Base-by-base conservation (phyloP, 345 rosid species). In the Aegle marmelos region DNA sequence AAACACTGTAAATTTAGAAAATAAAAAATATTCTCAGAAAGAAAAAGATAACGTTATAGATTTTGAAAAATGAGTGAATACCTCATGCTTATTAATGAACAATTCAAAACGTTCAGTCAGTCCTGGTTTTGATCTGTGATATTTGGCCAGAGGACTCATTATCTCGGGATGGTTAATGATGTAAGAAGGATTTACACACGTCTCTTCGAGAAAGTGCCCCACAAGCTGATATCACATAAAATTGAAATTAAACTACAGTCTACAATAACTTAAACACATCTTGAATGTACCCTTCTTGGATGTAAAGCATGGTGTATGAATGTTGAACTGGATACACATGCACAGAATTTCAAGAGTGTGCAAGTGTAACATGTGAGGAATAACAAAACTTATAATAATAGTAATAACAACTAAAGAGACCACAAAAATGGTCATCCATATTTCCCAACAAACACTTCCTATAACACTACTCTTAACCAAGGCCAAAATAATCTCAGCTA, bases 81-180 rank as follows among this genome's bases (percentile, higher is more conserved):
- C 99, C 79, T 97, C 98, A 70, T 86, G 99, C 88, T 93, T 85
- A 91, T 96, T 97, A 73, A 91, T 76, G 77, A 97, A 97, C 74
- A 97, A 86, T 82, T 97, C 99, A 53, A 94, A 97, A 57, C 99
- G 94, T 77, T 97, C 99, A 17, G 99, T 97, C 76, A 94, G 84
- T 83, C 82, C 91, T 57, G 81, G 89, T 70, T 80, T 85, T 1
- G 87, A 86, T 89, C 99, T 86, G 70, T 97, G 99, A 88, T 91
- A 89, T 82, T 94, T 94, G 5, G 98, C 94, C 87, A 94, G 80
- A 22, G 95, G 95, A 85, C 97, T 94, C 97, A 92, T 92, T 72
- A 94, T 91, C 84, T 91, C 94, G 25, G 95, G 98, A 80, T 92
- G 99, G 87, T 94, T 88, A 73, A 91, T 94, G 75, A 97, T 94